Percentiles rank a stretch among this genome's conserved stretches.
These are phyloP conservation scores for Arctium lappa DNA, from an alignment of 129 eudicot species.

Conservation along the genomic window DNA sequence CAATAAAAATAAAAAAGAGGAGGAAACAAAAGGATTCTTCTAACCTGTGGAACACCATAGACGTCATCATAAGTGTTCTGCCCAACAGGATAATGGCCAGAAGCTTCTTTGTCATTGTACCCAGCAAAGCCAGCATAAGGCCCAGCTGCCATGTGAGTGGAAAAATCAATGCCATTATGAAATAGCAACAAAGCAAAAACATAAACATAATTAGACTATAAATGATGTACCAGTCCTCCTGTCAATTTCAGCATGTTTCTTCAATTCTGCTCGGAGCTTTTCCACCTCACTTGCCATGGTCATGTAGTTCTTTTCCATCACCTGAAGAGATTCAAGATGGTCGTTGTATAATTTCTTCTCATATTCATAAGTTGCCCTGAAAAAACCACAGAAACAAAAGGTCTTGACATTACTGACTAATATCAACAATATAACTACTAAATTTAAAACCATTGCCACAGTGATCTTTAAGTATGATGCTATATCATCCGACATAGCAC, in stretches of 20 bases:
- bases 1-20: not conserved
- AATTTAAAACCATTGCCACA: not conserved
- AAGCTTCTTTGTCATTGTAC: constrained; percentile 48
- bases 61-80: constrained; percentile 40
- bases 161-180: not conserved
- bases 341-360: constrained; percentile 85
- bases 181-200: not conserved
- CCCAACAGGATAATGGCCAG: constrained; percentile 49
- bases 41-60: constrained; percentile 67
- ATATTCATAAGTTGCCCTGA: constrained; percentile 80
- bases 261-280: constrained; percentile 77
- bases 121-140: constrained; percentile 65
- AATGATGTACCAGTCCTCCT: constrained; percentile 56
- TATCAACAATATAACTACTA: not conserved
- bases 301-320: constrained; percentile 91
- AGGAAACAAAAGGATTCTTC: not conserved
- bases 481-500: not conserved
- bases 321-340: constrained; percentile 96
- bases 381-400: constrained; percentile 11
- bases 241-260: constrained; percentile 64
- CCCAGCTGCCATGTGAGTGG: constrained; percentile 30
- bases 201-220: not conserved
- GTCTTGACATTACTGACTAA: not conserved
- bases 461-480: not conserved
- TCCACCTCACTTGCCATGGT: constrained; percentile 94